Conservation (phyloP, 371 early-diverging fungal species). For the Encephalitozoon cuniculi region DNA sequence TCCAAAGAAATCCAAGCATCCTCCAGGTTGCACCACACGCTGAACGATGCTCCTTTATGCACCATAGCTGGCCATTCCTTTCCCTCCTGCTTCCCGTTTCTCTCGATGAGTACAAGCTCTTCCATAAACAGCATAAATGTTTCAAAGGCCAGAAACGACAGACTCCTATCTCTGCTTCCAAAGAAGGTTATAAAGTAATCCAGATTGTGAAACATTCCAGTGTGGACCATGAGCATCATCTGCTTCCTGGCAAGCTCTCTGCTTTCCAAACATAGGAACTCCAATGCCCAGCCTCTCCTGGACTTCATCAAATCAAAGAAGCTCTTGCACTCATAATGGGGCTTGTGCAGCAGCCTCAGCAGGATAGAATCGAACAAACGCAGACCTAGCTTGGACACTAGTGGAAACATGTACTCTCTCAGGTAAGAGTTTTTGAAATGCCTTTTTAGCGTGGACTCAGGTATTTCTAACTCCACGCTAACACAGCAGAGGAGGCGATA, state of each 20-base stretch:
- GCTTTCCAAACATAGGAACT: neutral
- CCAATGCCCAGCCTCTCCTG: neutral
- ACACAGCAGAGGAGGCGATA: conserved; percentile 15
- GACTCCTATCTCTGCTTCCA: neutral
- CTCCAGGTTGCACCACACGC: neutral
- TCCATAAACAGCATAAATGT: neutral
- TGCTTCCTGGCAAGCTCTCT: neutral
- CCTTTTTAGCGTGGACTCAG: neutral
- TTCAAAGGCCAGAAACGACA: conserved; percentile 23
- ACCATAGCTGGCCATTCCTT: neutral
- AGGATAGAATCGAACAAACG: neutral
- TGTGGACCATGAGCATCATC: conserved; percentile 7
- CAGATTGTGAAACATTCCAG: conserved; percentile 1
- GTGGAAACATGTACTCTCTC: neutral
- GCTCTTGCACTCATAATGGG: conserved; percentile 2
- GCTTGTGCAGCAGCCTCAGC: neutral
- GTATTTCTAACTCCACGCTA: neutral
- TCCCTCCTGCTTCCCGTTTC: neutral
- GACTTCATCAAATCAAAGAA: conserved; percentile 8
- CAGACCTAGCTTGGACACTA: neutral
- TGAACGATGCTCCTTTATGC: neutral
- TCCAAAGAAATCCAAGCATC: neutral
- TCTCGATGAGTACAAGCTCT: neutral
- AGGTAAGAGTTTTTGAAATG: conserved; percentile 2
- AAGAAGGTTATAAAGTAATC: conserved; percentile 19